A percentile compares a stretch with the other conserved stretches of the same genome.
Evolutionary conservation across 495 filamentous ascomycete species (phyloP).

Genomic region (Sabuloglossum arenarium): DNA sequence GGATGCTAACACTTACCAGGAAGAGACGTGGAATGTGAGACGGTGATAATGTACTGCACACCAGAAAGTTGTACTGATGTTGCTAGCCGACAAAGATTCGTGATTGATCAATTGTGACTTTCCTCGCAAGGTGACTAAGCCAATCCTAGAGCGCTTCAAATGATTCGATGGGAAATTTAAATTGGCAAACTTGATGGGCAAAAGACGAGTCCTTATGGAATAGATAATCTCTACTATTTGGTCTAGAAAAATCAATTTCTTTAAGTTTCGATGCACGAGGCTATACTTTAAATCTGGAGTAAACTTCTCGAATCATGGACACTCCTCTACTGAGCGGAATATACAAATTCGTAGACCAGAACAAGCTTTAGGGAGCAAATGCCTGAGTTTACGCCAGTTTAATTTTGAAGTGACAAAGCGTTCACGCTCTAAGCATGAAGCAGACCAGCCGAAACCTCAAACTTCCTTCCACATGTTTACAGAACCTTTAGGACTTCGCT

Average conservation of each 20-base stretch:
- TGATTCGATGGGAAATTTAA: not conserved
- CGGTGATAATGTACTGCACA: not conserved
- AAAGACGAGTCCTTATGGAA: no score
- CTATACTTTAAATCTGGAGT: not conserved
- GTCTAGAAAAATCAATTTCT: not conserved
- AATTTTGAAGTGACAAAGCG: not conserved
- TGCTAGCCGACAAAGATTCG: not conserved
- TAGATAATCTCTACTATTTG: not conserved
- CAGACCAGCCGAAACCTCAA: not conserved
- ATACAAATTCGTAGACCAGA: not conserved
- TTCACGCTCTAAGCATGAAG: not conserved
- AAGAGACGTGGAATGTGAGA: not conserved
- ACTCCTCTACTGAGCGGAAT: not conserved
- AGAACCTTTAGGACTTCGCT: constrained; percentile 26
- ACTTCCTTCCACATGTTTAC: not conserved
- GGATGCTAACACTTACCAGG: not conserved
- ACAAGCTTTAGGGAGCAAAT: not conserved
- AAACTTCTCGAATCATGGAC: no score
- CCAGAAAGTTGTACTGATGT: not conserved
- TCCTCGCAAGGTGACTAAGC: not conserved
- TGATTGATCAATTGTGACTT: not conserved
- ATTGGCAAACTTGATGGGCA: no score
- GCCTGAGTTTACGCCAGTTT: not conserved
- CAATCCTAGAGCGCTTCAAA: not conserved
- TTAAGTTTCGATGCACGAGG: not conserved